These are phyloP conservation scores for Arbutus unedo DNA, from an alignment of 148 eudicot species.

Conservation along the genomic window DNA sequence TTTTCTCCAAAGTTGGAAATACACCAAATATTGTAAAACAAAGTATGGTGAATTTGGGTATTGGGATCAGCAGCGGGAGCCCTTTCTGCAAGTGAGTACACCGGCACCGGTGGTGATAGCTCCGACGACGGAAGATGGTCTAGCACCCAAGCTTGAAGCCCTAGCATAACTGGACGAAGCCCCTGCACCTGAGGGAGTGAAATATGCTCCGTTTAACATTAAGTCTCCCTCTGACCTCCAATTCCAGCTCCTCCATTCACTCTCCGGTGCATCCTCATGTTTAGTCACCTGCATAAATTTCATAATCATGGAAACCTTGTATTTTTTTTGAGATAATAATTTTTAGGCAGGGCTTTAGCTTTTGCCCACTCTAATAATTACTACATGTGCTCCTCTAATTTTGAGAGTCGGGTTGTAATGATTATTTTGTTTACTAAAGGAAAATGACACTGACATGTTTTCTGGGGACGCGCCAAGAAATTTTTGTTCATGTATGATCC, in stretches of 20 bases:
- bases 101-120: constrained; percentile 52
- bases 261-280: constrained; percentile 57
- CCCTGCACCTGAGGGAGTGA: constrained; percentile 57
- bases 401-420: too few species aligned
- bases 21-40: background rate
- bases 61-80: constrained; percentile 45
- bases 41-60: background rate
- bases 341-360: too few species aligned
- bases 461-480: too few species aligned
- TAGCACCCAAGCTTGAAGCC: constrained; percentile 72
- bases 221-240: constrained; percentile 76
- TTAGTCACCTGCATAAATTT: constrained; percentile 46
- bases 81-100: constrained; percentile 55
- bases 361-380: too few species aligned
- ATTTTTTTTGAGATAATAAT: background rate
- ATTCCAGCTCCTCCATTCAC: constrained; percentile 65
- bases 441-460: too few species aligned
- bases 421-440: too few species aligned
- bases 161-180: constrained; percentile 60
- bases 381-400: too few species aligned
- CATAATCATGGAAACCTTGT: background rate
- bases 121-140: constrained; percentile 50
- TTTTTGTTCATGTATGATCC: too few species aligned
- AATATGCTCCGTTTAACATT: constrained; percentile 62
- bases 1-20: background rate